These are phyloP conservation scores for Exserohilum rostratum DNA, from an alignment of 2,329 filamentous ascomycete genomes.

Conservation along the genomic window DNA sequence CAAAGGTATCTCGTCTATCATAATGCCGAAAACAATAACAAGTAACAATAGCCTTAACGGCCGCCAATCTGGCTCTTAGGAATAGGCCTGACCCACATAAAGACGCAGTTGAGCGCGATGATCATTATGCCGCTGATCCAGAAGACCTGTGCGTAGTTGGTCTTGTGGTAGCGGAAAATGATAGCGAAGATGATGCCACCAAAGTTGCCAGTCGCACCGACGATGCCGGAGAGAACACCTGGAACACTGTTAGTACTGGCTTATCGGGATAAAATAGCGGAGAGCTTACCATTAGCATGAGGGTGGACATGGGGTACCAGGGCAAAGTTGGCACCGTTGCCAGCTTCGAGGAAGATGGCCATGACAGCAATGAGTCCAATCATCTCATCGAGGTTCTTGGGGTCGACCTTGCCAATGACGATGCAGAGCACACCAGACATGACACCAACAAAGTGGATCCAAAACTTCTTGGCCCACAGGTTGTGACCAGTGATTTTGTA, in stretches of 20 bases:
- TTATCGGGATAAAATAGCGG: too few species aligned
- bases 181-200: constrained; percentile 86
- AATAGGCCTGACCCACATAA: constrained; percentile 68
- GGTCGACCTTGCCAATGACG: constrained; percentile 68
- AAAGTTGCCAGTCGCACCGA: constrained; percentile 81
- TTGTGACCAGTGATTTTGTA: constrained; percentile 57
- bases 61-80: constrained; percentile 61
- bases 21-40: constrained; percentile 4
- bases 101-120: constrained; percentile 70
- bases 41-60: constrained; percentile 20
- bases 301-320: constrained; percentile 88
- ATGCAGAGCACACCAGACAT: constrained; percentile 65
- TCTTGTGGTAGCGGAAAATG: constrained; percentile 77
- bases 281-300: constrained; percentile 70
- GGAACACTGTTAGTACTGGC: constrained; percentile 16
- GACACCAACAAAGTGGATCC: constrained; percentile 63
- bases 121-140: constrained; percentile 84
- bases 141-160: constrained; percentile 71
- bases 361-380: constrained; percentile 78
- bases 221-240: constrained; percentile 72
- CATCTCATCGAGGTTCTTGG: constrained; percentile 67
- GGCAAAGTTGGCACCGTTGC: constrained; percentile 85
- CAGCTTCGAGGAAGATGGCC: constrained; percentile 82
- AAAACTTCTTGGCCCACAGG: constrained; percentile 69
- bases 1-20: constrained; percentile 9